These are phyloP conservation scores for Diaporthe humulicola DNA, from an alignment of 2,329 filamentous ascomycete genomes.

Conservation along the genomic window DNA sequence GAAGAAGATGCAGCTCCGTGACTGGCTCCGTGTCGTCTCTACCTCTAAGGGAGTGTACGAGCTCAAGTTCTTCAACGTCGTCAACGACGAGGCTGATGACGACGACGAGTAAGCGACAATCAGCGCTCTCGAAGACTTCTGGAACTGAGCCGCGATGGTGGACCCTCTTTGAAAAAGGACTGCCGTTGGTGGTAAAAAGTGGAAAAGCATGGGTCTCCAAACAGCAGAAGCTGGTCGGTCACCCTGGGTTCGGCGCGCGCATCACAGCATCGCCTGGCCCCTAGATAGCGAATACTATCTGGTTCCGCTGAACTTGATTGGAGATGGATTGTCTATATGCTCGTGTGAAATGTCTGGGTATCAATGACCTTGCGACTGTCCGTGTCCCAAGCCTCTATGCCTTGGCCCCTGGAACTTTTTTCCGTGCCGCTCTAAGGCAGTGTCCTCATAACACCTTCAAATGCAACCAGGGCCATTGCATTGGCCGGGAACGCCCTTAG, in stretches of 20 bases:
- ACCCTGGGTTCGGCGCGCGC: not conserved
- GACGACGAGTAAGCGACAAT: slow-evolving; percentile 88
- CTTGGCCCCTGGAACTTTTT: not conserved
- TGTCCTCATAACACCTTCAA: slow-evolving; percentile 89
- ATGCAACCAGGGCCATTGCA: slow-evolving; percentile 91
- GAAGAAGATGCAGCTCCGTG: slow-evolving; percentile 99
- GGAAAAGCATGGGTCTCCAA: slow-evolving; percentile 16
- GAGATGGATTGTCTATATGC: slow-evolving; percentile 13
- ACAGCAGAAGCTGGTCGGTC: slow-evolving; percentile 5
- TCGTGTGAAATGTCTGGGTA: slow-evolving; percentile 29
- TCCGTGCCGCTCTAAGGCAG: slow-evolving; percentile 54
- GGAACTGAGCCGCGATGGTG: slow-evolving; percentile 8
- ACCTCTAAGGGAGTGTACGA: slow-evolving; percentile 99
- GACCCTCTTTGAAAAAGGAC: slow-evolving; percentile 21
- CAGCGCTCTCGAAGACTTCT: not conserved
- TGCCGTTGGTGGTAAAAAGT: slow-evolving; percentile 36
- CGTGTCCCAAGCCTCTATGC: not conserved
- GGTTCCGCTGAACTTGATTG: slow-evolving; percentile 19
- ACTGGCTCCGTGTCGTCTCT: slow-evolving; percentile 99
- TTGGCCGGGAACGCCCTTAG: slow-evolving; percentile 95
- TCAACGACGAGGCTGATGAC: slow-evolving; percentile 97
- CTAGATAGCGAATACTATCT: slow-evolving; percentile 36
- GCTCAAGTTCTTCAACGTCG: slow-evolving; percentile 99
- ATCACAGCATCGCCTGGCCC: not conserved
- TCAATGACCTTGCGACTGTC: slow-evolving; percentile 22